Conservation (phyloP, 345 rosid species). For the Citropsis articulata region DNA sequence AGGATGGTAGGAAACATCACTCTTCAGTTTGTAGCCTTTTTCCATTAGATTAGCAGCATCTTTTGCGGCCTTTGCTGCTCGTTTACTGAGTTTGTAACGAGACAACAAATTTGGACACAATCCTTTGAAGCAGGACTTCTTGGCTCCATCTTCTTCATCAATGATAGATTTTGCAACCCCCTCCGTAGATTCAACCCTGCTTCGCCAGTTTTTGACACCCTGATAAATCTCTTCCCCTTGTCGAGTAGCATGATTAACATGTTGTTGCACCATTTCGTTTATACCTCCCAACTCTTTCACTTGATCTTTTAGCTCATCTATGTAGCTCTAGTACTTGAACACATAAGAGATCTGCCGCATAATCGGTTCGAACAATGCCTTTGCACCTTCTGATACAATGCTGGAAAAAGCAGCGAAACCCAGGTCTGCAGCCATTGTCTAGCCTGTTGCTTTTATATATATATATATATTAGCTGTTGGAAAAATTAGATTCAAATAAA, state of each 20-base stretch:
- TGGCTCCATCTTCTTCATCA: background rate
- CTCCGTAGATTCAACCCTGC: background rate
- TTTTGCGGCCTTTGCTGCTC: background rate
- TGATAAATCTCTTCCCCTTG: background rate
- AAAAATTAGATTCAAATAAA: no score
- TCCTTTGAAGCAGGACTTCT: background rate
- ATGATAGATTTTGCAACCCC: background rate
- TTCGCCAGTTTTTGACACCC: background rate
- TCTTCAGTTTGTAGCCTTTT: no score
- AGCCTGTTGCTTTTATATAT: no score
- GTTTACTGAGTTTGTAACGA: background rate
- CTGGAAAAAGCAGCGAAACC: no score
- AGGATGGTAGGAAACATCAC: background rate
- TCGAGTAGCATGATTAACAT: background rate
- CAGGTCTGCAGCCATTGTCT: no score
- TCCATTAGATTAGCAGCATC: no score
- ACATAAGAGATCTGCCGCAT: background rate
- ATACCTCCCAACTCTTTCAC: background rate
- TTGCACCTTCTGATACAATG: no score
- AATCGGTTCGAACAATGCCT: no score
- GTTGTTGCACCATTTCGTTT: background rate
- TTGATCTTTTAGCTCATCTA: background rate
- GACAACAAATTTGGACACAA: background rate
- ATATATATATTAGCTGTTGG: no score
- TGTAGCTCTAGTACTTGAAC: slow-evolving; percentile 6